A percentile compares a stretch with the other conserved stretches of the same genome.
Evolutionary conservation across 805 yeast species (phyloP).

Genomic region (Suhomyces prunicola): DNA sequence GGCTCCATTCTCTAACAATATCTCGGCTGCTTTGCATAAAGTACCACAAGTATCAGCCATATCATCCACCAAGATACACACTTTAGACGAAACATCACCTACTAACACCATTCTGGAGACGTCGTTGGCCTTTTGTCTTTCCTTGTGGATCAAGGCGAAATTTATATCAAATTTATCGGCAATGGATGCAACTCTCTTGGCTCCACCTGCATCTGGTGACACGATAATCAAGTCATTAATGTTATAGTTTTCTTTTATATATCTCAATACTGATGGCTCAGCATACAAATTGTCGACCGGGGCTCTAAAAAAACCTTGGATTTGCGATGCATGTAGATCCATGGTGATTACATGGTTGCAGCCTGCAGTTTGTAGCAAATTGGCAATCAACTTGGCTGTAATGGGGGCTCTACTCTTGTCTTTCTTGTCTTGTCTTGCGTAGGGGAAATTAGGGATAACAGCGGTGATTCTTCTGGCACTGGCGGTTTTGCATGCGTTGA

Average conservation of each 20-base stretch:
- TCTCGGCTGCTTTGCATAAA: slow-evolving; percentile 89
- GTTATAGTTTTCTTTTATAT: slow-evolving; percentile 65
- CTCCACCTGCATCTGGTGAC: slow-evolving; percentile 99
- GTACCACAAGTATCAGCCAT: slow-evolving; percentile 99
- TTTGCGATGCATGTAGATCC: slow-evolving; percentile 97
- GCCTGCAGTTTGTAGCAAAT: slow-evolving; percentile 88
- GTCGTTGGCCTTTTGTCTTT: slow-evolving; percentile 92
- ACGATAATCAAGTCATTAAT: slow-evolving; percentile 69
- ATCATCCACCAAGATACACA: slow-evolving; percentile 87
- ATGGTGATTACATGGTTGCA: slow-evolving; percentile 93
- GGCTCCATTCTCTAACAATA: slow-evolving; percentile 78
- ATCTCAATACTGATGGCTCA: slow-evolving; percentile 84
- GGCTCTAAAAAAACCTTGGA: slow-evolving; percentile 92
- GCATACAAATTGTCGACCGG: slow-evolving; percentile 97
- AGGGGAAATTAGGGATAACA: slow-evolving; percentile 92
- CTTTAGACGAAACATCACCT: slow-evolving; percentile 84
- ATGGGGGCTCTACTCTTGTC: slow-evolving; percentile 96
- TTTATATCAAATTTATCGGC: slow-evolving; percentile 90
- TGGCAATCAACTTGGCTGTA: slow-evolving; percentile 91
- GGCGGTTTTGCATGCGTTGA: slow-evolving; percentile 94
- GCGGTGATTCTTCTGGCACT: slow-evolving; percentile 93
- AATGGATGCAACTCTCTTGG: slow-evolving; percentile 90
- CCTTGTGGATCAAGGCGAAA: slow-evolving; percentile 95
- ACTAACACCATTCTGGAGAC: slow-evolving; percentile 93
- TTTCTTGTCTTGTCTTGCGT: slow-evolving; percentile 96